These are phyloP conservation scores for Serendipita indica DNA, from an alignment of 768 basidiomycete species.

Conservation along the genomic window DNA sequence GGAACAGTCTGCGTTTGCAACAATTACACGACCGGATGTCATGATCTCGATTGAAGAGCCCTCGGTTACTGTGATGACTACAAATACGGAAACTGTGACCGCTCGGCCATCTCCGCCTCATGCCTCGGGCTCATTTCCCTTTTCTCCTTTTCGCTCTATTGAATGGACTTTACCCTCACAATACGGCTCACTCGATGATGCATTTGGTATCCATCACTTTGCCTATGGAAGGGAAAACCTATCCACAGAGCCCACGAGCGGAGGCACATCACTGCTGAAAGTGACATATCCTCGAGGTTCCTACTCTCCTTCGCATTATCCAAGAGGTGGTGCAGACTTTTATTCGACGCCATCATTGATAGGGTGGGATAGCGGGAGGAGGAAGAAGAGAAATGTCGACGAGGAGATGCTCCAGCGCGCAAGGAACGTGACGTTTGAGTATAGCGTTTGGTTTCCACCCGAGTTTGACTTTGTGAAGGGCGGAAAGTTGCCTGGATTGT, in stretches of 20 bases:
- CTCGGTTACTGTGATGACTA: not conserved
- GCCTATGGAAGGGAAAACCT: slow-evolving; percentile 2
- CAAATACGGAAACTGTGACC: not conserved
- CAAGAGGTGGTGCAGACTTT: slow-evolving; percentile 62
- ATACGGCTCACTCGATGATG: not conserved
- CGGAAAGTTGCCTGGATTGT: slow-evolving; percentile 76
- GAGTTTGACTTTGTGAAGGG: slow-evolving; percentile 67
- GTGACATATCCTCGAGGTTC: slow-evolving; percentile 3
- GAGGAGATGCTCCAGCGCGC: slow-evolving; percentile 22
- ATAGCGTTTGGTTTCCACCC: slow-evolving; percentile 61
- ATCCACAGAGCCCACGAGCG: not conserved
- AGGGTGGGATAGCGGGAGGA: not conserved
- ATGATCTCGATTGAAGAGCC: not conserved
- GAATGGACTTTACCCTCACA: not conserved
- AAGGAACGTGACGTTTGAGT: slow-evolving; percentile 40
- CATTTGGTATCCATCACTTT: not conserved
- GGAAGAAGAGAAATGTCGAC: slow-evolving; percentile 11
- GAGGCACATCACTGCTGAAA: not conserved
- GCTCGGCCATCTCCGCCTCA: not conserved
- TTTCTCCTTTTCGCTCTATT: not conserved
- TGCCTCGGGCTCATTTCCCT: not conserved
- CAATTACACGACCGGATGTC: not conserved
- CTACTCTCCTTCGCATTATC: slow-evolving; percentile 19
- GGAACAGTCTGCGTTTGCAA: too few species aligned
- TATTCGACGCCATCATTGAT: slow-evolving; percentile 37